Evolutionary conservation across 2,329 filamentous ascomycete genomes (phyloP).

Genomic region (Sphaerulina musiva): DNA sequence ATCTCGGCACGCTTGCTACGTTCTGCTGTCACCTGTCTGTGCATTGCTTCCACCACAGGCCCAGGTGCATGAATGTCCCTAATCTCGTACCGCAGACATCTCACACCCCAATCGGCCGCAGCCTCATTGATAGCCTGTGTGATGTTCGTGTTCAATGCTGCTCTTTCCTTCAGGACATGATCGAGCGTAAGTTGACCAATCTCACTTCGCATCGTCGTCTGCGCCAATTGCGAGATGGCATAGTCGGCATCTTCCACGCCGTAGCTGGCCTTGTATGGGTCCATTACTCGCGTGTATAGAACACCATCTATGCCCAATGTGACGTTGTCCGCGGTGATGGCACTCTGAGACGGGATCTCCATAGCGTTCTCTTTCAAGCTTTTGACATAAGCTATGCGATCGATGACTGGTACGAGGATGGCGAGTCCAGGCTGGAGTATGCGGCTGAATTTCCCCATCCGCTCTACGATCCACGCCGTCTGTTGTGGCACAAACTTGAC

Average conservation of each 20-base stretch:
- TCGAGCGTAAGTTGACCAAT: constrained; percentile 95
- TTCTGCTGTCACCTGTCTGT: constrained; percentile 94
- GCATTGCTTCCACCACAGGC: constrained; percentile 94
- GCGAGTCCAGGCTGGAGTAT: constrained; percentile 90
- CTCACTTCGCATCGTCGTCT: constrained; percentile 98
- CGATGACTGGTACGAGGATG: constrained; percentile 79
- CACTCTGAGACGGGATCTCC: constrained; percentile 95
- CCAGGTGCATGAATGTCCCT: constrained; percentile 94
- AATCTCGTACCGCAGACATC: constrained; percentile 95
- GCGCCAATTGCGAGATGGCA: constrained; percentile 92
- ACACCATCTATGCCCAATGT: constrained; percentile 94
- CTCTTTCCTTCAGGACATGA: constrained; percentile 95
- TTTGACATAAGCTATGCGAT: constrained; percentile 96
- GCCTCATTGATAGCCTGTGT: constrained; percentile 99
- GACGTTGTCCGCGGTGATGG: constrained; percentile 97
- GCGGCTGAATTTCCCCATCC: constrained; percentile 95
- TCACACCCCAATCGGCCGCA: constrained; percentile 92
- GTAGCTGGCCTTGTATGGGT: constrained; percentile 97
- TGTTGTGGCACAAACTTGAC: constrained; percentile 95
- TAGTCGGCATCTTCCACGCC: constrained; percentile 98
- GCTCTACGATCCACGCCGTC: constrained; percentile 98
- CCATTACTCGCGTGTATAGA: constrained; percentile 90
- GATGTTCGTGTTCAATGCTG: constrained; percentile 93
- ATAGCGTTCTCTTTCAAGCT: constrained; percentile 92
- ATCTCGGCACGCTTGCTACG: constrained; percentile 97